Percentiles rank a stretch among this genome's conserved stretches.
phyloP scores from a whole-genome alignment of 1,284 basidiomycete genomes.

The Phylloboletellus chloephorus region DNA sequence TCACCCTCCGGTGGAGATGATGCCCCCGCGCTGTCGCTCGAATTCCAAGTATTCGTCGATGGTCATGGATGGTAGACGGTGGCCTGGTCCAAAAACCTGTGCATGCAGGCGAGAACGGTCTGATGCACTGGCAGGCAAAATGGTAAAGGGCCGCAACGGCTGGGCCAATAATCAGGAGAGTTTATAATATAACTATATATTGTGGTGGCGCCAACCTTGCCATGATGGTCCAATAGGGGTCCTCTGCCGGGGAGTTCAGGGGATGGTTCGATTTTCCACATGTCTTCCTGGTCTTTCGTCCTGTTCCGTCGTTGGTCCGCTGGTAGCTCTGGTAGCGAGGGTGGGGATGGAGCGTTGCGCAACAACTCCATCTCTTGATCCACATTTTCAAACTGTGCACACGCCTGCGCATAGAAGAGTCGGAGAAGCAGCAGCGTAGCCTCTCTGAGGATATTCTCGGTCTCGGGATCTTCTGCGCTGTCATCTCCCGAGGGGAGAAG shows the following conservation, averaged over 20 bases:
- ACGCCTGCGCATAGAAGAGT: slow-evolving; percentile 67
- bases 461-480: slow-evolving; percentile 54
- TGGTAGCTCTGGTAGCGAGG: slow-evolving; percentile 32
- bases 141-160: slow-evolving; percentile 86
- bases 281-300: slow-evolving; percentile 43
- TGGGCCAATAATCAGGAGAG: slow-evolving; percentile 27
- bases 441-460: slow-evolving; percentile 61
- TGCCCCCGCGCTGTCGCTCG: slow-evolving; percentile 79
- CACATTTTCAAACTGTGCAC: slow-evolving; percentile 63
- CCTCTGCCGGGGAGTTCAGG: slow-evolving; percentile 45
- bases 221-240: slow-evolving; percentile 67
- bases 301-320: slow-evolving; percentile 37
- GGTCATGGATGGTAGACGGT: slow-evolving; percentile 91
- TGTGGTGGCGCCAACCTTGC: slow-evolving; percentile 51
- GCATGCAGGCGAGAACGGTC: slow-evolving; percentile 68
- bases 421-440: slow-evolving; percentile 67
- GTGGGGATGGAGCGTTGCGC: slow-evolving; percentile 45
- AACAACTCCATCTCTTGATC: slow-evolving; percentile 75
- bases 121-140: slow-evolving; percentile 67
- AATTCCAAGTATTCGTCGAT: slow-evolving; percentile 94
- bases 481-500: slow-evolving; percentile 46
- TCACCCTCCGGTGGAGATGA: slow-evolving; percentile 84
- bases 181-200: not conserved
- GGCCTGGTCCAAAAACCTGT: slow-evolving; percentile 83
- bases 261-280: slow-evolving; percentile 75